Conservation (phyloP, 208 protist species). For the Leishmania mexicana region DNA sequence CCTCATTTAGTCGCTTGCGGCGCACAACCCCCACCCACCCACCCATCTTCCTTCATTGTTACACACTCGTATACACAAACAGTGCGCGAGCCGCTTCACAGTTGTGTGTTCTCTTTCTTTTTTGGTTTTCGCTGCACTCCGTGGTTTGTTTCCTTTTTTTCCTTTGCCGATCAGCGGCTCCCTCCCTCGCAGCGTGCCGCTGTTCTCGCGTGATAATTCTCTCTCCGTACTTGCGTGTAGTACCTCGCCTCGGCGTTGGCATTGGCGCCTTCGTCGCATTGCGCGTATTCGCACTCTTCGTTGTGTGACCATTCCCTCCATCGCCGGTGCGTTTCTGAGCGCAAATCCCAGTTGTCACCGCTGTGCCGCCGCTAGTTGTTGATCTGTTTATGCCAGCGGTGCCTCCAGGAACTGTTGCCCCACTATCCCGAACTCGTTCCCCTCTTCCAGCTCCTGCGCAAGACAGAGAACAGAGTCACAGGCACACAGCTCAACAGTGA, state of each 20-base stretch:
- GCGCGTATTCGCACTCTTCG: background rate
- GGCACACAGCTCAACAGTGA: background rate
- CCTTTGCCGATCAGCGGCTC: background rate
- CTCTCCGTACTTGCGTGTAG: too few relatives aligned
- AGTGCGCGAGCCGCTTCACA: background rate
- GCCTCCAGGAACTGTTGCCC: too few relatives aligned
- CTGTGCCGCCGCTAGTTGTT: background rate
- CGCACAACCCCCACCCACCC: background rate
- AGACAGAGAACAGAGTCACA: background rate
- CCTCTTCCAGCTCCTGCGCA: background rate
- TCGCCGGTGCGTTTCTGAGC: background rate
- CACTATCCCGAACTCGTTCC: too few relatives aligned
- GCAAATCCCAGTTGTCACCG: background rate
- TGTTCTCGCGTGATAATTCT: too few relatives aligned
- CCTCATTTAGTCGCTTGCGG: background rate
- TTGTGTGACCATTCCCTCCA: too few relatives aligned
- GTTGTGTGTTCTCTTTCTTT: background rate
- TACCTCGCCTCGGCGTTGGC: background rate
- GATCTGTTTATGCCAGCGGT: background rate
- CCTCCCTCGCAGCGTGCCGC: too few relatives aligned
- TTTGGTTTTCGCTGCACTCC: slow-evolving; percentile 3
- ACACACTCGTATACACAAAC: background rate
- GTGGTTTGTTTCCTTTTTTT: slow-evolving; percentile 2
- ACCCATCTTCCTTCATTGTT: background rate
- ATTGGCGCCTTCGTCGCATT: background rate